Base-by-base conservation (phyloP, 768 basidiomycete genomes). In the Paxillus rubicundulus region DNA sequence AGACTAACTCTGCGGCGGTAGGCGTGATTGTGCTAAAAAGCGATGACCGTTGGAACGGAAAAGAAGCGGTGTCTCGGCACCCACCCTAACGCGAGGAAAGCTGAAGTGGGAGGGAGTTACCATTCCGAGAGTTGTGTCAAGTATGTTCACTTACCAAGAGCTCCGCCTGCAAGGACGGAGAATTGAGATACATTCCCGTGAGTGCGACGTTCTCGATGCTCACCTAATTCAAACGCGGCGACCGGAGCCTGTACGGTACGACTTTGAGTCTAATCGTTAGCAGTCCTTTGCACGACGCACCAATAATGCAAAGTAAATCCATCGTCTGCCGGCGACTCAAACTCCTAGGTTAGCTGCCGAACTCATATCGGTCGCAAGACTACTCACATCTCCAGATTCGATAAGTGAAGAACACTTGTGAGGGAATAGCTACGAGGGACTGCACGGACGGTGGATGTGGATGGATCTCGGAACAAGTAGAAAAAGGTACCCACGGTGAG, bases 221-320 rank as follows among this genome's bases (percentile, higher is more conserved):
- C 33, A 39, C 55, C 45, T 7, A 53, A 21, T 53, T 59, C 45
- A 36, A 53, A 53, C 14, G 33, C 34, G 14, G 45, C 41, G 17
- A 49, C 27, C 4, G 47, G 50, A 10, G 30, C 47, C 54, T 55
- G 20, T 24, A 37, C 30, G 39, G 17, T 38, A n/a, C 27, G 40
- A 28, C 13, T 16, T 20, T 38, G 17, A 4, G 13, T 12, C 12
- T 38, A 37, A 17, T 9, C n/a, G 27, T 49, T 24, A 12, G 18
- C 14, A 12, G 37, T 33, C 9, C 27, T 34, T 24, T 14, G 12
- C 3, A 16, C 6, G 5, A 40, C 50, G 30, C 30, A 58, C 56
- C 39, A 55, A 32, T 1, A 57, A 17, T 24, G 12, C 47, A 47
- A 51, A 57, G 44, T 39, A 58, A 34, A 50, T 27, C 45, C 45